Evolutionary conservation across 257 asterid genomes (phyloP), one percentile per base, ranked within the genome.

Genomic region (Echites panduratus): DNA sequence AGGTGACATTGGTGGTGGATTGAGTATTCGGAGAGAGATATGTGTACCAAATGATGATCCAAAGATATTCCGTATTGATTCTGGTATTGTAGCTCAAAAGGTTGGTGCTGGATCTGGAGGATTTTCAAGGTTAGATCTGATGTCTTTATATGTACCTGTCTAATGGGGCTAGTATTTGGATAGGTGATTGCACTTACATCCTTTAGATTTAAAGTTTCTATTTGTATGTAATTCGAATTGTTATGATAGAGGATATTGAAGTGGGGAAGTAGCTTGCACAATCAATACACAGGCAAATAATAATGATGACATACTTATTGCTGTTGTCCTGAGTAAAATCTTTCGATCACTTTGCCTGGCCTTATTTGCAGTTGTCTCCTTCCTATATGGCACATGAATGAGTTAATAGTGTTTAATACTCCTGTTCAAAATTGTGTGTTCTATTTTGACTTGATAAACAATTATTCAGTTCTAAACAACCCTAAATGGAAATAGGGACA

Each of bases 61-160:
- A 13, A 87, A 81, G 73, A 54, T 82, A 71, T 72, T 95, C 84
- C 68, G 77, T 65, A 86, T 95, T 40, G 90, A 86, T 77, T 91
- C 99, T 22, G 84, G 85, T 74, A 88, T 92, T 77, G 83, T 88
- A 40, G 96, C 97, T 75, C 86, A 84, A 40, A 85, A 82, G 59
- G 96, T 91, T 70, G 99, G 97, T 81, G 97, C 97, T 47, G 98
- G 99, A 65, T 95, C 99, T 66, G 99, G 99, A 78, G 99, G 99
- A 79, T 95, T 83, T 83, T 95, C 97, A 73, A 91, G 98, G 98
- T 95, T 52, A 10, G 70, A 58, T 38, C 69, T 77, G 75, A 27
- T 67, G 56, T 41, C 77, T 16, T 70, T 48, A 8, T 16, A 3
- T 56, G 16, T 48, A 48, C 14, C 7, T 62, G 40, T 16, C 47